Evolutionary conservation across 148 eudicot genomes (phyloP), one percentile per base, ranked within the genome.

Genomic region (Chenopodium album): DNA sequence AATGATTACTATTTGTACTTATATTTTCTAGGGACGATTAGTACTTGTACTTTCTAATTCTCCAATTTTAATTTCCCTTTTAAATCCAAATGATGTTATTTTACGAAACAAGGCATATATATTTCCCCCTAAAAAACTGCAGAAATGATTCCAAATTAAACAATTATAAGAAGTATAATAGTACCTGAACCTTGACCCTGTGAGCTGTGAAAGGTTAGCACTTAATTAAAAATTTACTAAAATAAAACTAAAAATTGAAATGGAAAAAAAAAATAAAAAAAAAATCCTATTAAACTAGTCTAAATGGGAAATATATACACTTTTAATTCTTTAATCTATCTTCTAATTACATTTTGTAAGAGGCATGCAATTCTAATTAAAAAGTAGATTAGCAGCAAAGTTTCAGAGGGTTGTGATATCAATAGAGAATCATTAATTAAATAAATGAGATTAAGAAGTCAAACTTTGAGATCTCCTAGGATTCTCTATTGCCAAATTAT

Each of bases 401-500:
- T 67, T 67, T 67, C 71, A 29, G 22, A 67, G 31, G 37, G 71
- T 67, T 67, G 10, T 67, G 71, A 28, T 28, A 67, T 3, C 71
- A 26, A 31, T 23, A 29, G 71, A 28, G 29, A 67, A 67, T 67
- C 71, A 67, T 67, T 67, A 4, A 56, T 56, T 56, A 28, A 67
- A 10, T 29, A 12, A 67, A 28, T 67, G 41, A 29, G 9, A 67
- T 67, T 29, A 67, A 67, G 41, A 67, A 67, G 50, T 64, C 60
- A 31, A 60, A 76, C 31, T 60, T 31, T 34, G 79, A 62, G 79
- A 76, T 76, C 79, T 76, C 79, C 70, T 76, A 7, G 79, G 79
- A 76, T 76, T 76, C 79, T 76, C 52, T 10, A 52, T 12, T 17
- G 17, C 16, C 56, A 52, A 52, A 10, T 10, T 16, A 13, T 13